Base-by-base conservation (phyloP, 805 yeast species). In the Wickerhamomyces chambardii region DNA sequence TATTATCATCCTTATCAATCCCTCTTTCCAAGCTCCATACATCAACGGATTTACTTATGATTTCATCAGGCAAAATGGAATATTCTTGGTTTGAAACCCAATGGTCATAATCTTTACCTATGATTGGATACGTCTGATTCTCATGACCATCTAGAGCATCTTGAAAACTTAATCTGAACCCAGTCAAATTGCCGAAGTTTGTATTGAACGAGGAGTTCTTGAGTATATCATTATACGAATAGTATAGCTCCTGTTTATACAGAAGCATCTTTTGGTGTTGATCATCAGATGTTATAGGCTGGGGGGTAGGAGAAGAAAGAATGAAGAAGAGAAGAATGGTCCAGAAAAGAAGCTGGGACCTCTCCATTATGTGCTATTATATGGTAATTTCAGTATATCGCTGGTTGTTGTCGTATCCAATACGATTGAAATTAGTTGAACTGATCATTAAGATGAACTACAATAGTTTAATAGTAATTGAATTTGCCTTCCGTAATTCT, bases 141-240 rank as follows among this genome's bases (percentile, higher is more conserved):
- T 63, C 63, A 33, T 66, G 56, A 11, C 70, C 70, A 5, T 60
- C 52, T 2, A 68, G 16, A 14, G 64, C 67, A 54, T 81, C 94
- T 9, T 65, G 61, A 45, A 83, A 84, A 22, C 85, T 73, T 25
- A 79, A 55, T 46, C 65, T 68, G 38, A 79, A 73, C 4, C 95
- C 95, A 0, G 92, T 81, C 14, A 84, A 53, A 46, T 83, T 80
- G 1, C 83, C 82, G 50, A 77, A 78, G 6, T 84, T 85, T 4
- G 56, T 40, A 15, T 50, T 36, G 51, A 68, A 78, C 1, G 69
- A 63, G 30, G 71, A 52, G 28, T 64, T 58, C 12, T 42, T 7
- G 2, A 24, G 44, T 25, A 79, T 53, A 2, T 54, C 48, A 3
- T 53, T 42, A 45, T 54, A 49, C 33, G 51, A 66, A 43, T 44